These are phyloP conservation scores for Breynia disticha DNA, from an alignment of 441 rosid genomes.

Conservation along the genomic window DNA sequence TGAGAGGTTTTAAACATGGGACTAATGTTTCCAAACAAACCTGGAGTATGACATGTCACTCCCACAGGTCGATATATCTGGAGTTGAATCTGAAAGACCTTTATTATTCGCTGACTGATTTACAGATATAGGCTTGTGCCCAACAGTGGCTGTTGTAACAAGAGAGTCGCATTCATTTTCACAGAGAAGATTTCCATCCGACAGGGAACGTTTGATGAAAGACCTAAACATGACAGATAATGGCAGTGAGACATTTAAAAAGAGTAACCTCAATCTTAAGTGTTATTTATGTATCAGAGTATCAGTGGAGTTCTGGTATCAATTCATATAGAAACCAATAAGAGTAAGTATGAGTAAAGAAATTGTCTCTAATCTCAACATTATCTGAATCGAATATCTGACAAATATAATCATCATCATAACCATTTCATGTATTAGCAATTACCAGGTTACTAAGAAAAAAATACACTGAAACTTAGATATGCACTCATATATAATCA, in stretches of 20 bases:
- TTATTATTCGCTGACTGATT: conserved; percentile 26
- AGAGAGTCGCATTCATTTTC: conserved; percentile 49
- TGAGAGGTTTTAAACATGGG: neutral
- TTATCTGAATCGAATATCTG: neutral
- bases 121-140: conserved; percentile 28
- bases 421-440: too few relatives aligned
- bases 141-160: conserved; percentile 23
- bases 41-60: conserved; percentile 43
- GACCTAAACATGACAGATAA: conserved; percentile 32
- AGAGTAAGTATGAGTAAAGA: neutral
- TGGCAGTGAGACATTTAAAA: conserved; percentile 4
- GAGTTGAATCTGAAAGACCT: conserved; percentile 63
- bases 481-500: neutral
- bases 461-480: too few relatives aligned
- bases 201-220: conserved; percentile 67
- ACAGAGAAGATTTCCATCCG: conserved; percentile 66
- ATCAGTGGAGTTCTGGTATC: neutral
- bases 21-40: conserved; percentile 17
- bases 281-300: neutral
- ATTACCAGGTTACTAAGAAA: too few relatives aligned
- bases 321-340: neutral
- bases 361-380: neutral
- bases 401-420: neutral
- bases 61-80: conserved; percentile 53
- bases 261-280: conserved; percentile 2